Evolutionary conservation across 345 rosid genomes (phyloP).

Genomic region (Salix exigua): DNA sequence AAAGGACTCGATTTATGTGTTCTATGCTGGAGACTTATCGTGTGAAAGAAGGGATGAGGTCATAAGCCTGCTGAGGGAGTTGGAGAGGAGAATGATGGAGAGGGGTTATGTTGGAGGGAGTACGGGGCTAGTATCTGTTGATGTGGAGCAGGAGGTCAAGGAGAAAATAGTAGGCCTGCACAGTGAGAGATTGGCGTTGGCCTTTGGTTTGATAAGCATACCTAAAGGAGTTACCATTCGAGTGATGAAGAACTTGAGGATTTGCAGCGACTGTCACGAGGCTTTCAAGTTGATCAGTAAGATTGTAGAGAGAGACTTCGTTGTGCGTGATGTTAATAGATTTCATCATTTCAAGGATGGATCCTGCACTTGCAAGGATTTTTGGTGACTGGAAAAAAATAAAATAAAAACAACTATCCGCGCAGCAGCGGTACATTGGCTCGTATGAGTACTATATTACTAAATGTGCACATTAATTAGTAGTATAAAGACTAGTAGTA

Average conservation of each 20-base stretch:
- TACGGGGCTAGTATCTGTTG: slow-evolving; percentile 44
- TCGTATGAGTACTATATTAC: too few species aligned
- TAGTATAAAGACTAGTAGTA: too few species aligned
- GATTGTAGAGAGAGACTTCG: slow-evolving; percentile 51
- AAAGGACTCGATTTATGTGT: slow-evolving; percentile 38
- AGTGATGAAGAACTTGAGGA: slow-evolving; percentile 70
- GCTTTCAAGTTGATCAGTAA: slow-evolving; percentile 65
- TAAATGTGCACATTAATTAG: too few species aligned
- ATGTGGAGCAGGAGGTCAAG: slow-evolving; percentile 62
- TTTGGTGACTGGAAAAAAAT: slow-evolving; percentile 35
- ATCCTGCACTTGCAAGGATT: slow-evolving; percentile 56
- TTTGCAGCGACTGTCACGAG: slow-evolving; percentile 68
- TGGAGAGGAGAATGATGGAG: slow-evolving; percentile 54
- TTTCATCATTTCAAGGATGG: slow-evolving; percentile 64
- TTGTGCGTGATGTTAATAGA: slow-evolving; percentile 72
- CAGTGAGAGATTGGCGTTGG: slow-evolving; percentile 71
- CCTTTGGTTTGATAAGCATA: slow-evolving; percentile 47
- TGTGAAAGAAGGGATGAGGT: slow-evolving; percentile 41
- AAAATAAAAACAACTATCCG: too few species aligned
- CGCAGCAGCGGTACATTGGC: too few species aligned
- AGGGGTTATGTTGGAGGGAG: slow-evolving; percentile 46
- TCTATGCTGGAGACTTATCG: slow-evolving; percentile 54
- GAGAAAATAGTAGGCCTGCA: slow-evolving; percentile 56
- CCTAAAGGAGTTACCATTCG: slow-evolving; percentile 43
- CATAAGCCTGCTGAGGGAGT: slow-evolving; percentile 42